phyloP scores from a whole-genome alignment of 164 flowering plant species.

The grape (Vitis vinifera) region ASM3070453v1 NC_081816.1:23229001-23229500 shows the following conservation, averaged over 20 bases:
- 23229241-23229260: slow-evolving; percentile 82
- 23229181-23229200: slow-evolving; percentile 91
- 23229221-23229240: slow-evolving; percentile 55
- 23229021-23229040: slow-evolving; percentile 65
- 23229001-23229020: slow-evolving; percentile 72
- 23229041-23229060: slow-evolving; percentile 73
- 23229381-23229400: slow-evolving; percentile 95
- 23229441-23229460: slow-evolving; percentile 93
- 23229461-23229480: slow-evolving; percentile 94
- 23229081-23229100: slow-evolving; percentile 94
- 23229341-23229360: slow-evolving; percentile 85
- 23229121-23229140: slow-evolving; percentile 91
- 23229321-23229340: slow-evolving; percentile 87
- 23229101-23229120: slow-evolving; percentile 77
- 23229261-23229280: slow-evolving; percentile 95
- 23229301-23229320: slow-evolving; percentile 70
- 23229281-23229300: slow-evolving; percentile 85
- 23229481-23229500: slow-evolving; percentile 93
- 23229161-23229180: slow-evolving; percentile 94
- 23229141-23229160: slow-evolving; percentile 95
- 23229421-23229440: slow-evolving; percentile 71
- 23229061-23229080: slow-evolving; percentile 81
- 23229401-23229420: slow-evolving; percentile 88
- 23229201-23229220: slow-evolving; percentile 98
- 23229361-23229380: slow-evolving; percentile 82